Base-by-base conservation (phyloP, 2,329 filamentous ascomycete genomes). In the Leptographium galeiforme region DNA sequence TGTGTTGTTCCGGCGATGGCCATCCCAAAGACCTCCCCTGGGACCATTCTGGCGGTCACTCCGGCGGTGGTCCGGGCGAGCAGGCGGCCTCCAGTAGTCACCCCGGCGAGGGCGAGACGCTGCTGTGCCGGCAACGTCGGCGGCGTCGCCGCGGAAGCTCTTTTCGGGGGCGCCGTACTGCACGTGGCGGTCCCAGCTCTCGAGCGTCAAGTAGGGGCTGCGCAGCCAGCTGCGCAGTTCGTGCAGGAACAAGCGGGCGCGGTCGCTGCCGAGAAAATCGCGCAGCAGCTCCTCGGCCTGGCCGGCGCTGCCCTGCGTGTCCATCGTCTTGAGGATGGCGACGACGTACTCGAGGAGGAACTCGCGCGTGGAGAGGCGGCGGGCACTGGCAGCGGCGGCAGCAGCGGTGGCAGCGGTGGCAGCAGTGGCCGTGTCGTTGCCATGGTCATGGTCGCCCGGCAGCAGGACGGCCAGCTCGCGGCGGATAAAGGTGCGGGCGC, bases 271-370 rank as follows among this genome's bases (percentile, higher is more conserved):
- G 5, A 96, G 40, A 58, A 89, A 93, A 49, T 93, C 87, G 25
- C 79, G 72, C 40, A 96, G 66, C 68, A 95, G 76, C 44, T 87
- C 81, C 64, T 93, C 87, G 0, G 89, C 88, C 61, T 87, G 81
- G 0, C 89, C 89, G 41, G 77, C 77, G 57, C 85, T 87, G 5
- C 81, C 86, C 67, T 89, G 89, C 6, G 90, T 75, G 62, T 95
- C 89, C 16, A 93, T 80, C 0, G 82, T 87, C 64, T 87, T 90
- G 55, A 96, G 69, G 25, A 96, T 85, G 11, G 85, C 85, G 43
- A 96, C 69, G 52, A 95, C 80, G 64, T 94, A 95, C 62, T 94
- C 87, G 11, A 96, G 75, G 12, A 96, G 67, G 57, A 90, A 95
- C 62, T 95, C 89, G 8, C 12, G 33, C 18, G 30, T 36, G n/a